A percentile compares a stretch with the other conserved stretches of the same genome.
These are phyloP conservation scores for Irpex lacteus DNA, from an alignment of 1,284 basidiomycete genomes.

Conservation along the genomic window DNA sequence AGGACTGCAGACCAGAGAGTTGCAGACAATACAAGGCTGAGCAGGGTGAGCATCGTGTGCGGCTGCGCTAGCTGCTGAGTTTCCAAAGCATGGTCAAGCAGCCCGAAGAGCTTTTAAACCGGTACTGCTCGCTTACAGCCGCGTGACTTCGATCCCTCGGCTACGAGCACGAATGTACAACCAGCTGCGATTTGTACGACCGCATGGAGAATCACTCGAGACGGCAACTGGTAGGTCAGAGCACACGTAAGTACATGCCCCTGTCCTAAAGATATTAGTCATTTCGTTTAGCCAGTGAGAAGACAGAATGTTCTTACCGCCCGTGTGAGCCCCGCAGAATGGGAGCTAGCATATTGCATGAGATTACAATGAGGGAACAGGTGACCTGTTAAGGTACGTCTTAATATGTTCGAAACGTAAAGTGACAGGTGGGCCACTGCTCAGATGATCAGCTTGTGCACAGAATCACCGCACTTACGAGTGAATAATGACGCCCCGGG, in stretches of 20 bases:
- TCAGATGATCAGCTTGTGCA: not conserved
- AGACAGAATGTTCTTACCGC: not conserved
- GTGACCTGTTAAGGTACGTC: not conserved
- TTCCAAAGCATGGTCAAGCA: not conserved
- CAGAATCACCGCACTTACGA: not conserved
- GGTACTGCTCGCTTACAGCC: not conserved
- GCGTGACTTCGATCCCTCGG: not conserved
- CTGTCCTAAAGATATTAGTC: not conserved
- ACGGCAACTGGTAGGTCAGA: not conserved
- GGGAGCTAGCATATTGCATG: not conserved
- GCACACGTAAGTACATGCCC: not conserved
- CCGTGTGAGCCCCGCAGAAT: not conserved
- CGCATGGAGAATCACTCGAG: not conserved
- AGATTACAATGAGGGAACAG: not conserved
- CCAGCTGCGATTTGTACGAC: not conserved
- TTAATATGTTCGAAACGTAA: not conserved
- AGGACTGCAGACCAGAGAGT: not conserved
- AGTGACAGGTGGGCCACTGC: not conserved
- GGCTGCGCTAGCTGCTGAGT: not conserved
- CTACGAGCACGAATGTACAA: not conserved
- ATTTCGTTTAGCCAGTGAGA: not conserved
- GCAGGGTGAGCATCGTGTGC: not conserved
- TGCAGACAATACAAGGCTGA: not conserved
- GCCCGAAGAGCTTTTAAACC: not conserved
- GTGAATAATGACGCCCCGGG: not conserved